phyloP scores from a whole-genome alignment of 192 early-diverging fungal genomes.

The Coemansia sp. region DNA sequence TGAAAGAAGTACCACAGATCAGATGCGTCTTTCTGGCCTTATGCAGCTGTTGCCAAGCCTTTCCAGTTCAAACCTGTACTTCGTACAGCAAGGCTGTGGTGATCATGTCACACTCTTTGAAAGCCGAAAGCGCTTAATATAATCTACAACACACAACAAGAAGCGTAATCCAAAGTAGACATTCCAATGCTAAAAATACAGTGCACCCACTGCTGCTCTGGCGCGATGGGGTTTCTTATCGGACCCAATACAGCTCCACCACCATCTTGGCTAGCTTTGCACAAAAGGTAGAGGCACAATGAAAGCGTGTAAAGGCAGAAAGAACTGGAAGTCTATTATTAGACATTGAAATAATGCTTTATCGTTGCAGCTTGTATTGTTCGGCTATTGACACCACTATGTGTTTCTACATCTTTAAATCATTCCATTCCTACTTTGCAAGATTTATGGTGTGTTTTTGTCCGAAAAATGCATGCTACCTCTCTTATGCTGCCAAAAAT shows the following conservation, averaged over 20 bases:
- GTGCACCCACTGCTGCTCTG: neutral
- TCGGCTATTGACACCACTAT: no score
- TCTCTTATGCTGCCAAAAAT: no score
- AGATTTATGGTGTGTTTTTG: no score
- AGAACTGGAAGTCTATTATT: no score
- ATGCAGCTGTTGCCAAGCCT: neutral
- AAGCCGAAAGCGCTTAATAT: no score
- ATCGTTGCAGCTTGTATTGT: no score
- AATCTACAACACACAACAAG: neutral
- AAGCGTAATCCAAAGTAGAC: neutral
- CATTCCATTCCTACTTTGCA: no score
- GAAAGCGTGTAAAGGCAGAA: neutral
- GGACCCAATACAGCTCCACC: neutral
- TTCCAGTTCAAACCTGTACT: neutral
- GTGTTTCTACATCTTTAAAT: no score
- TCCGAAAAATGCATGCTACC: no score
- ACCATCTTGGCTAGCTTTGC: neutral
- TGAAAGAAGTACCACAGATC: neutral
- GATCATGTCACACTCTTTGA: neutral
- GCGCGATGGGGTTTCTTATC: neutral
- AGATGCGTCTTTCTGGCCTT: neutral
- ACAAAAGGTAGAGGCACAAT: neutral
- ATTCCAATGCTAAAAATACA: neutral
- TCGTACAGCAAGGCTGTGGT: neutral
- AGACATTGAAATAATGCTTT: neutral